Evolutionary conservation across 352 stramenopile species (phyloP), one percentile per base, ranked within the genome.

Genomic region (Phytophthora pisi): DNA sequence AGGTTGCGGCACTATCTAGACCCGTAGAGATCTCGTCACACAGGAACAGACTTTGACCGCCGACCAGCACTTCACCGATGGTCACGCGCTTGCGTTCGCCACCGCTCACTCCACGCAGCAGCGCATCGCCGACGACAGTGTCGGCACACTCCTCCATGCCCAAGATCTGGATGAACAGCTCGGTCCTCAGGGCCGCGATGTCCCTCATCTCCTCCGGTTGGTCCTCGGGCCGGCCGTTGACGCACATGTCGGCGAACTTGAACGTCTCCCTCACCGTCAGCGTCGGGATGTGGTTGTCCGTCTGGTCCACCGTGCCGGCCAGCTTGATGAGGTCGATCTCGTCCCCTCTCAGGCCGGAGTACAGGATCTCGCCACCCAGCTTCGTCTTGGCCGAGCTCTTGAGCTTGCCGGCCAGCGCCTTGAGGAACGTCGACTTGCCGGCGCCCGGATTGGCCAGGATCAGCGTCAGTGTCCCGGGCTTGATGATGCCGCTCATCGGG

Each of bases 201-300:
- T 89, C 72, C 26, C 86, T 79, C 42, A 97, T 65, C 64, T 97
- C 79, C 51, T 96, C 70, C 16, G 90, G 67, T 57, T 89, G 81
- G 56, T 85, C 68, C 13, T 88, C 66, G 1, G 83, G 79, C 0
- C 53, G 64, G 5, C 76, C 75, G 50, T 89, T 94, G 54, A 96
- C 88, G 65, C 89, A 98, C 74, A 97, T 88, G 65, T 97, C 97
- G n/a, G 96, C 90, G 75, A 99, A 98, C 56, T 94, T 79, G 59
- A 83, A 77, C 34, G 70, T 83, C 40, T 99, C 96, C 18, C 91
- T 79, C 0, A 99, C 97, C 4, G 95, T 98, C 11, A 99, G 73
- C 20, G 67, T 74, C 36, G 67, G 67, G 36, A 74, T 70, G 51
- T 74, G 67, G 56, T 74, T 74, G 30, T 74, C 67, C 45, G 31